These are phyloP conservation scores for Eucalyptus regnans DNA, from an alignment of 345 rosid genomes.

Conservation along the genomic window DNA sequence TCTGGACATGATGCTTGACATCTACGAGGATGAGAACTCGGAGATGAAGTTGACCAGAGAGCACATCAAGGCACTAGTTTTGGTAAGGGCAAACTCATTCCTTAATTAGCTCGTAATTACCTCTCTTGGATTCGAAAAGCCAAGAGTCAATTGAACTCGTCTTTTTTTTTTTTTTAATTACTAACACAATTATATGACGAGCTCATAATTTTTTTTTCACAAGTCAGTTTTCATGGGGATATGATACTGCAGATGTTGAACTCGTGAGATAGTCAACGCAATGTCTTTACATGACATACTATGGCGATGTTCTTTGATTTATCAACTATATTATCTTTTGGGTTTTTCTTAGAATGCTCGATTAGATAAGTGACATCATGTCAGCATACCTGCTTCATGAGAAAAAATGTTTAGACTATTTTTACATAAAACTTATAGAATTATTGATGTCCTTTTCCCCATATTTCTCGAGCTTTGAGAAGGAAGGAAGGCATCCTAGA, in stretches of 20 bases:
- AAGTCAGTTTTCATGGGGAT: not conserved
- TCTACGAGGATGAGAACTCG: conserved; percentile 7
- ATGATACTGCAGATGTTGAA: not conserved
- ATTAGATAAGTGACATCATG: not conserved
- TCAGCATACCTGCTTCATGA: fast-evolving
- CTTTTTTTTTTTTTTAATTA: not conserved
- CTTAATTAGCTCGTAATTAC: not conserved
- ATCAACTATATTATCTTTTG: not conserved
- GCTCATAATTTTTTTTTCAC: not conserved
- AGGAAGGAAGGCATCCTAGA: not conserved
- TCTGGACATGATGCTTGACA: conserved; percentile 25
- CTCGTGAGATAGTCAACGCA: not conserved
- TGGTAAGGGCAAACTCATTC: not conserved
- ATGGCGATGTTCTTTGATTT: not conserved
- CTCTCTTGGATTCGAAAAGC: not conserved
- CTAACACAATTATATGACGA: not conserved
- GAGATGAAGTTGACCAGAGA: conserved; percentile 1
- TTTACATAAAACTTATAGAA: not conserved
- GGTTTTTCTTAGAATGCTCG: not conserved
- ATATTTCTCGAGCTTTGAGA: not conserved
- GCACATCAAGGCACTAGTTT: conserved; percentile 1
- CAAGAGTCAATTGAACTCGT: not conserved
- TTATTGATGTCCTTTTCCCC: not conserved
- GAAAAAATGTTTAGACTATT: not conserved
- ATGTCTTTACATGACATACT: not conserved